Percentiles rank a stretch among this genome's conserved stretches.
These are phyloP conservation scores for Picea abies DNA, from an alignment of 83 land plant genomes.

Conservation along the genomic window DNA sequence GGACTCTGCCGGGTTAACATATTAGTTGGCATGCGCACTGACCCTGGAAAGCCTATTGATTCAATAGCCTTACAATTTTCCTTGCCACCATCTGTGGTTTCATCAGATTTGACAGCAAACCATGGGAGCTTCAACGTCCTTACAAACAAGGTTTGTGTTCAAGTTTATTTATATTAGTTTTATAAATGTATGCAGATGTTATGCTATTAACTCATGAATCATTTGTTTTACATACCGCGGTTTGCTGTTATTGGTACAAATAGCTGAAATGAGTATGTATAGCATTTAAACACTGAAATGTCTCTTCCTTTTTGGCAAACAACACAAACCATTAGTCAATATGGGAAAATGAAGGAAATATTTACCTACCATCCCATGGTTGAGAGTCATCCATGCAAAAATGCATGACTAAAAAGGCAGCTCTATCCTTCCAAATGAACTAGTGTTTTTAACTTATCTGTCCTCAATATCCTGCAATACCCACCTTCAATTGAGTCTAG, in stretches of 20 bases:
- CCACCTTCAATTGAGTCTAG: no score
- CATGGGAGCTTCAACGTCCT: conserved; percentile 83
- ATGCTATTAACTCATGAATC: background rate
- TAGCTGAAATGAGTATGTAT: background rate
- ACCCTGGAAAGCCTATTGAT: conserved; percentile 93
- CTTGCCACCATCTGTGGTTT: conserved; percentile 74
- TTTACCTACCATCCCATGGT: no score
- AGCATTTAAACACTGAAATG: background rate
- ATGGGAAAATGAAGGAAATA: no score
- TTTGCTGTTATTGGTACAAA: background rate
- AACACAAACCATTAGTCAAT: no score
- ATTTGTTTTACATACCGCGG: background rate
- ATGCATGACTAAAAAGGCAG: no score
- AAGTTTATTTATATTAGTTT: background rate
- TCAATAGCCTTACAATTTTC: conserved; percentile 68
- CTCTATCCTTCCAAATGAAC: no score
- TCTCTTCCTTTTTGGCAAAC: background rate
- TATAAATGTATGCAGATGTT: background rate
- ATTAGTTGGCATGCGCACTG: conserved; percentile 84
- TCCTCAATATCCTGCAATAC: no score
- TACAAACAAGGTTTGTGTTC: conserved; percentile 65
- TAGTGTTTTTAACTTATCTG: no score
- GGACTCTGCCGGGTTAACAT: conserved; percentile 79
- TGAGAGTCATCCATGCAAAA: no score
- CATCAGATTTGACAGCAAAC: conserved; percentile 85